These are phyloP conservation scores for Microthlaspi erraticum DNA, from an alignment of 345 rosid genomes.

Conservation along the genomic window DNA sequence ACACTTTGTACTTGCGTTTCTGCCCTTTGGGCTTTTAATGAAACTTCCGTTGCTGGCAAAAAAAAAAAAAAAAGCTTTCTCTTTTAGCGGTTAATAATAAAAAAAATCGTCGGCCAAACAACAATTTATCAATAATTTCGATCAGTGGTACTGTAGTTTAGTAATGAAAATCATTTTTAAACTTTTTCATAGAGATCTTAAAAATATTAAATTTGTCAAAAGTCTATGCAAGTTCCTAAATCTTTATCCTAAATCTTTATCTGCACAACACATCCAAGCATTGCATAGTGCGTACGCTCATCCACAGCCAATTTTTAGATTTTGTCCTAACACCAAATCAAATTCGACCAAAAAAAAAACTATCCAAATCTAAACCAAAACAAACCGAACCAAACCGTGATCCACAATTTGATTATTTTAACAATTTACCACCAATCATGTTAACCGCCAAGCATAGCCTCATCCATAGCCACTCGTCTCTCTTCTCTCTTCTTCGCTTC, in stretches of 20 bases:
- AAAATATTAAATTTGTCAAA: no score
- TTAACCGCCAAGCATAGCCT: constrained; percentile 14
- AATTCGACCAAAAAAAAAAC: neutral
- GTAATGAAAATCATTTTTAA: no score
- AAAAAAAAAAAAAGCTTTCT: no score
- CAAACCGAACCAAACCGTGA: constrained; percentile 32
- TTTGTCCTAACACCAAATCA: neutral
- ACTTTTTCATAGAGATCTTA: no score
- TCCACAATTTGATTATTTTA: constrained; percentile 5
- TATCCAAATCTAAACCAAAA: neutral
- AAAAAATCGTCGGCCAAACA: neutral
- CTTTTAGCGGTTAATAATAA: constrained; percentile 1
- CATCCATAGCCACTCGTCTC: constrained; percentile 39
- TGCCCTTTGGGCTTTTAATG: no score
- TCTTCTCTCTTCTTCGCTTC: constrained; percentile 16
- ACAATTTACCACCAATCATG: neutral
- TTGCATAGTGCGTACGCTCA: no score
- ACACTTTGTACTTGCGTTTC: no score
- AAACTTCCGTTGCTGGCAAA: no score
- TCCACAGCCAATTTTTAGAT: neutral
- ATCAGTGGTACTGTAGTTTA: no score
- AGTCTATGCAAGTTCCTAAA: no score
- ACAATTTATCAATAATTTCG: neutral
- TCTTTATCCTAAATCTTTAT: no score
- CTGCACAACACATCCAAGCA: no score